Evolutionary conservation across 306 rosid species (phyloP), one percentile per base, ranked within the genome.

Genomic region (Phaseolus lunatus): DNA sequence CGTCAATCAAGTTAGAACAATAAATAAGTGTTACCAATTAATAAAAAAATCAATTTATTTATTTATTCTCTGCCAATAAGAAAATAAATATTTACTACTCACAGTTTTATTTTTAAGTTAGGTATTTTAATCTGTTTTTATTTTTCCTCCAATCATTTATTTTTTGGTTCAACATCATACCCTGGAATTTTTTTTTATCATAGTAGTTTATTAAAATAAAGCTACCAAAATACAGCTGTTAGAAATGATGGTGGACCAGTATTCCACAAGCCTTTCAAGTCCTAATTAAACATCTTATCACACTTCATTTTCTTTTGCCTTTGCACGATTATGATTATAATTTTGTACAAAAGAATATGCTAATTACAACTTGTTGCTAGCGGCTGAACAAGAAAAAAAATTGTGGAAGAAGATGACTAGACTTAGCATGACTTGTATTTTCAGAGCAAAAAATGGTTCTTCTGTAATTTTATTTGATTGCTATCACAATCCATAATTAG

Each of bases 261-360:
- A 1, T 27, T 75, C 10, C 14, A 43, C 18, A 9, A 50, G 24
- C 12, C 15, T 27, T 23, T 39, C 27, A 54, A 39, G 44, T 54
- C n/a, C n/a, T n/a, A n/a, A n/a, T 31, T 57, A 57, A 76, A 57
- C 72, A 61, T 56, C 71, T 66, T 50, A 50, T 66, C 64, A 74
- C 20, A 20, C 35, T 54, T 73, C 84, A 53, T 45, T 80, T 54
- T 47, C 53, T n/a, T 73, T 31, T 31, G n/a, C 18, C 53, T 72
- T 73, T 19, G 52, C 52, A 29, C 29, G 22, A 73, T 44, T 14
- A 19, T 63, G 7, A 2, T 19, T 37, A 58, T 75, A 64, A 26
- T 24, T 56, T 52, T 31, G 49, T 29, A n/a, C 43, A 8, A 8
- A 16, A 33, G 12, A 39, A 33, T 0, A 18, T 22, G 59, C 43